Conservation (phyloP, 2,329 filamentous ascomycete genomes). For the Colletotrichum incanum region DNA sequence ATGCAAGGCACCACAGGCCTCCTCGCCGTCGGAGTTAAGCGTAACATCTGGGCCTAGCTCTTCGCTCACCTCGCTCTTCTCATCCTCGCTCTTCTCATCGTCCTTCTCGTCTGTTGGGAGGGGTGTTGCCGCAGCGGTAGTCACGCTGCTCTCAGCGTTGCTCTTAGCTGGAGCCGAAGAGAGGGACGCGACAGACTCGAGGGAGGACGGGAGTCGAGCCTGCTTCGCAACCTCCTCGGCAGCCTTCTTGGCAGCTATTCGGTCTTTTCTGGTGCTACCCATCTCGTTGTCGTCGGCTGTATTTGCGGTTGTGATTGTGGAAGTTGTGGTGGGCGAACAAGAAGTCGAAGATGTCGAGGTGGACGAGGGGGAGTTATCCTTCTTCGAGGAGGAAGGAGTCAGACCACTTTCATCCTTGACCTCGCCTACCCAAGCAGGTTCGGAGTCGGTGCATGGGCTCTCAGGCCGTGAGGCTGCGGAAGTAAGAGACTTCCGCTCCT, state of each 20-base stretch:
- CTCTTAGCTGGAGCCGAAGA: neutral
- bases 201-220: neutral
- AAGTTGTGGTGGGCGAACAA: neutral
- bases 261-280: neutral
- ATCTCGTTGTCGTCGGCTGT: conserved; percentile 4
- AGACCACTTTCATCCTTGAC: neutral
- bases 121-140: neutral
- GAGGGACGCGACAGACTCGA: neutral
- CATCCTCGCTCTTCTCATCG: neutral
- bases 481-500: neutral
- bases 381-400: neutral
- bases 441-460: neutral
- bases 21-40: conserved; percentile 11
- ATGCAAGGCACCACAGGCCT: neutral
- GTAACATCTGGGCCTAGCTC: neutral
- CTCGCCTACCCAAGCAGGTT: neutral
- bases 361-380: neutral
- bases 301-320: neutral
- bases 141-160: neutral
- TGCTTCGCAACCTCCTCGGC: conserved; percentile 6
- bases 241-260: conserved; percentile 21
- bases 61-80: neutral
- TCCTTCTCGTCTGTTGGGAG: neutral
- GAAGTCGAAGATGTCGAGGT: neutral
- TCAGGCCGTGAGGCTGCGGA: neutral